Percentiles rank a stretch among this genome's conserved stretches.
These are phyloP conservation scores for Sporobolomyces pararoseus DNA, from an alignment of 768 basidiomycete species.

Conservation along the genomic window DNA sequence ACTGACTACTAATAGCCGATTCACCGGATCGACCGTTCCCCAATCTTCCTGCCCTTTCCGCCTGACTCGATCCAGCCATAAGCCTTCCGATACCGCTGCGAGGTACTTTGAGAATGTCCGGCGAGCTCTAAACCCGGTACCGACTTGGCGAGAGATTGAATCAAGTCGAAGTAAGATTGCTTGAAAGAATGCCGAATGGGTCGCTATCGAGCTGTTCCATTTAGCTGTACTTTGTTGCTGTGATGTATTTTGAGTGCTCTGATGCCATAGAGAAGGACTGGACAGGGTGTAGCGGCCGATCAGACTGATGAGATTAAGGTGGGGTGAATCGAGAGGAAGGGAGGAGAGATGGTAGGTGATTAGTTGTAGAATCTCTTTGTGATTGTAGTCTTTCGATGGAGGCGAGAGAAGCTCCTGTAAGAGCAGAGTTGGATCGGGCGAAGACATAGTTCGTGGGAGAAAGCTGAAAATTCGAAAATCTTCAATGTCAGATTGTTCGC, in stretches of 20 bases:
- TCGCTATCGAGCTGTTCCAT: neutral
- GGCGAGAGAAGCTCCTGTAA: constrained; percentile 39
- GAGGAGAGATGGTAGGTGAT: constrained; percentile 25
- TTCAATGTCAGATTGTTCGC: neutral
- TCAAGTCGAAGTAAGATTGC: constrained; percentile 26
- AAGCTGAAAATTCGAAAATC: neutral
- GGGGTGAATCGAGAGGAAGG: constrained; percentile 21
- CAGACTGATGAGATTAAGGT: constrained; percentile 19
- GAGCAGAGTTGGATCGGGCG: constrained; percentile 28
- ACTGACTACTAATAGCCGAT: constrained; percentile 13
- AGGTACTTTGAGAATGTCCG: constrained; percentile 12
- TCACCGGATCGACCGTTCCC: constrained; percentile 14
- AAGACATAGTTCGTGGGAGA: constrained; percentile 1
- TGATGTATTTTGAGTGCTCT: too few species aligned
- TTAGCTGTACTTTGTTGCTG: too few species aligned
- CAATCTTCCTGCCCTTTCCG: neutral
- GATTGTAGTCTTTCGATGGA: neutral
- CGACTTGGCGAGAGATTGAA: constrained; percentile 13
- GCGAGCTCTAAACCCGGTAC: neutral
- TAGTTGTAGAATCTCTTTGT: constrained; percentile 2
- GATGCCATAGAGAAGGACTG: constrained; percentile 21
- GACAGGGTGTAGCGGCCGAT: constrained; percentile 16
- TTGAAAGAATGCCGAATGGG: constrained; percentile 7
- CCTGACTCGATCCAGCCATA: constrained; percentile 7
- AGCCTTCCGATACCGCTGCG: neutral